These are phyloP conservation scores for Wickerhamiella domercqiae DNA, from an alignment of 805 yeast genomes.

Conservation along the genomic window DNA sequence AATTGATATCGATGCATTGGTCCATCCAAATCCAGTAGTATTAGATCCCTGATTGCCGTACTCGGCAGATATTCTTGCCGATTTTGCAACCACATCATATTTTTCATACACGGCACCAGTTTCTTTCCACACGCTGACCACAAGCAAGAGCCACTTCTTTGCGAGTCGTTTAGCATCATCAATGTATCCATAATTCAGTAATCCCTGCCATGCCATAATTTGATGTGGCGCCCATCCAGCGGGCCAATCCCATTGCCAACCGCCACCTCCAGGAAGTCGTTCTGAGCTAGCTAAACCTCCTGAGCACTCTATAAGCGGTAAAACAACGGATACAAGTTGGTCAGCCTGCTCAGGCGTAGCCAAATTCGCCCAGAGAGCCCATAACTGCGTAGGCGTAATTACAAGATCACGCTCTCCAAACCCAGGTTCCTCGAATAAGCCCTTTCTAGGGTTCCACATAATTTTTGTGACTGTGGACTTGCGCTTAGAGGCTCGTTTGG, in stretches of 20 bases:
- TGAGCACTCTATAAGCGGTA: slow-evolving; percentile 59
- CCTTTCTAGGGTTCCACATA: slow-evolving; percentile 69
- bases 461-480: slow-evolving; percentile 44
- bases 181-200: slow-evolving; percentile 51
- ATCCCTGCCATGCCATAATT: slow-evolving; percentile 83
- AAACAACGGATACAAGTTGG: slow-evolving; percentile 37
- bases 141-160: slow-evolving; percentile 78
- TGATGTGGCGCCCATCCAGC: slow-evolving; percentile 99
- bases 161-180: slow-evolving; percentile 55
- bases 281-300: slow-evolving; percentile 88
- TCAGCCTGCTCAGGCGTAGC: slow-evolving; percentile 58
- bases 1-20: slow-evolving; percentile 66
- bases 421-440: slow-evolving; percentile 40
- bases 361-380: slow-evolving; percentile 79
- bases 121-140: slow-evolving; percentile 78
- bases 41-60: slow-evolving; percentile 98
- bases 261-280: slow-evolving; percentile 37
- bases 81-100: slow-evolving; percentile 75
- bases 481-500: slow-evolving; percentile 38
- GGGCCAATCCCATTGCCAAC: slow-evolving; percentile 87
- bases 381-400: slow-evolving; percentile 78
- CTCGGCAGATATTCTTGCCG: slow-evolving; percentile 88
- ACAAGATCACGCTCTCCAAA: slow-evolving; percentile 39
- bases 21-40: slow-evolving; percentile 97
- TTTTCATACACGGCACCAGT: slow-evolving; percentile 94